Percentiles rank a stretch among this genome's conserved stretches.
Evolutionary conservation across 2,329 filamentous ascomycete genomes (phyloP).

Genomic region (Neonectria coccinea): DNA sequence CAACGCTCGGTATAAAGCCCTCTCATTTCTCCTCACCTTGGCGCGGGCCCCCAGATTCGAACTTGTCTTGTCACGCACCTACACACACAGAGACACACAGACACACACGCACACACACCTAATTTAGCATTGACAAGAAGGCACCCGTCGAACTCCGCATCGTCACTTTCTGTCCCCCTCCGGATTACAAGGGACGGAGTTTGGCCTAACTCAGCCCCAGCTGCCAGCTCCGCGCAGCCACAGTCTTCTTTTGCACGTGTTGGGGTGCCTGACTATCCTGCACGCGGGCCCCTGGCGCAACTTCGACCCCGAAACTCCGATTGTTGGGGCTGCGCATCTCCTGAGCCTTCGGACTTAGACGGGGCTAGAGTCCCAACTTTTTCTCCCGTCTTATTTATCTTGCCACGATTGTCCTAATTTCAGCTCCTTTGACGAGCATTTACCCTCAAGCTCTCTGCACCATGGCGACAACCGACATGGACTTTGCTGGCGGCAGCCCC

Average conservation of each 20-base stretch:
- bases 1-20: constrained; percentile 12
- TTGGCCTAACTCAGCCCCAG: background rate
- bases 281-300: constrained; percentile 14
- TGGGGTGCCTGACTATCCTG: constrained; percentile 3
- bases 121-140: background rate
- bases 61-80: background rate
- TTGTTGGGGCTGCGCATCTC: constrained; percentile 17
- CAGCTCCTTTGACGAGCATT: constrained; percentile 33
- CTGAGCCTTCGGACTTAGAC: constrained; percentile 20
- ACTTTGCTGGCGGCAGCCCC: constrained; percentile 62
- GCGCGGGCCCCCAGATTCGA: constrained; percentile 1
- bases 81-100: background rate
- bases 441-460: constrained; percentile 35
- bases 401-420: background rate
- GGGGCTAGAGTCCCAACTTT: constrained; percentile 20
- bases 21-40: background rate
- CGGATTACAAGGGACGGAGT: background rate
- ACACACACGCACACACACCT: background rate
- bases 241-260: constrained; percentile 7
- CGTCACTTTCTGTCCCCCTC: background rate
- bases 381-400: constrained; percentile 3
- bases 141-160: background rate
- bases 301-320: constrained; percentile 13
- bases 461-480: constrained; percentile 35
- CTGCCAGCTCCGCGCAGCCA: constrained; percentile 2